Percentiles rank a stretch among this genome's conserved stretches.
Evolutionary conservation across 352 stramenopile species (phyloP).

Genomic region (Globisporangium middletonii): DNA sequence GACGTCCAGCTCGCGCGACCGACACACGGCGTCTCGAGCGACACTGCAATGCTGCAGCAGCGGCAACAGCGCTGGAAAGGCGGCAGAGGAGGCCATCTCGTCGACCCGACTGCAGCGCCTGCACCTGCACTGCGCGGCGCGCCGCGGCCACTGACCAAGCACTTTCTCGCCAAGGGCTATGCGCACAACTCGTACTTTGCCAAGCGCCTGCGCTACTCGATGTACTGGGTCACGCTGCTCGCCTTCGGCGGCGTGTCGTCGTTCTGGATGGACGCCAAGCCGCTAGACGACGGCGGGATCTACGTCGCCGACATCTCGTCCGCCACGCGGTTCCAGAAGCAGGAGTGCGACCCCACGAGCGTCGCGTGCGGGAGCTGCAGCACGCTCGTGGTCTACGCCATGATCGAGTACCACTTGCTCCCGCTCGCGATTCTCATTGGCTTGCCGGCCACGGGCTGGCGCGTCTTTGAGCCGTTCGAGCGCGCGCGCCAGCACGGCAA

Average conservation of each 20-base stretch:
- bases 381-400: constrained; percentile 55
- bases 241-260: constrained; percentile 32
- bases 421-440: constrained; percentile 57
- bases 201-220: constrained; percentile 42
- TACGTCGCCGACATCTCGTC: constrained; percentile 33
- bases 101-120: neutral
- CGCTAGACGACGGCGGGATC: constrained; percentile 36
- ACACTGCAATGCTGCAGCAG: neutral
- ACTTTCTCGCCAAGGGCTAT: constrained; percentile 46
- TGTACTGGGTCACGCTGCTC: constrained; percentile 35
- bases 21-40: neutral
- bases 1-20: neutral
- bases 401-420: constrained; percentile 62
- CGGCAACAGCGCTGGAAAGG: neutral
- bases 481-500: constrained; percentile 32
- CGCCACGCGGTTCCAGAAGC: constrained; percentile 40
- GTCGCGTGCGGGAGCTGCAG: constrained; percentile 43
- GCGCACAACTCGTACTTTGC: constrained; percentile 80
- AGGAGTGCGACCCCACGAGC: constrained; percentile 20
- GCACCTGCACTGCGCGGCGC: constrained; percentile 15
- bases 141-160: constrained; percentile 29
- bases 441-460: constrained; percentile 50
- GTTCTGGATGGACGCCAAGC: constrained; percentile 32
- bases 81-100: too few species aligned
- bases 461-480: constrained; percentile 68